Evolutionary conservation across 352 stramenopile genomes (phyloP), one percentile per base, ranked within the genome.

Genomic region (Blastocystis sp.): DNA sequence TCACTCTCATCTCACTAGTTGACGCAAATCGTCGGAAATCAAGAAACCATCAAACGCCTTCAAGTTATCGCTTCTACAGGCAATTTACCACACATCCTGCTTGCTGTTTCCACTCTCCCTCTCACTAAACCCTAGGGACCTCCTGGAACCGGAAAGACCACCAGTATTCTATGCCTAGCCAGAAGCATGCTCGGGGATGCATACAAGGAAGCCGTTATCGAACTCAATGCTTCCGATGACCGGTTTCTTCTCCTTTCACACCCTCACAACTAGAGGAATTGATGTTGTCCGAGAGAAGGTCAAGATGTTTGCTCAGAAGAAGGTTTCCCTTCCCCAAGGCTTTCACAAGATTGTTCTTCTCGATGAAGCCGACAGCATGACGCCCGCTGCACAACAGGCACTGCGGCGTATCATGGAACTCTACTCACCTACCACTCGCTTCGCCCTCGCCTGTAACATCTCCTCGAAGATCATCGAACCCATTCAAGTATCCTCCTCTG

Each of bases 401-500:
- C 90, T 99, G 80, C 94, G 96, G 63, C 93, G 96, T 57, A 99
- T 96, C 1, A 99, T 99, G 96, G 97, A 99, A 92, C 94, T 99
- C 42, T 98, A 98, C 91, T 98, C 95, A 64, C 93, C 93, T 87
- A 98, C 96, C 4, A 99, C 96, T 61, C 93, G 97, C 2, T 99
- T 99, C 90, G 97, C 96, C 17, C 90, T 99, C 74, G 96, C 96
- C 3, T 99, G 97, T 91, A 99, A 99, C 92, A 94, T 97, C 68
- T 98, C 93, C 34, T 98, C 95, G 40, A 99, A 99, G 92, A 98
- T 99, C 89, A 98, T 99, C 90, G 96, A 99, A 91, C 96, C 97
- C 42, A 99, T 99, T 90, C 94, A 84, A 52, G 74, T 70, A 34
- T 2, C 10, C 19, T 7, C 21, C 0, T 34, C 2, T 4, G 3